phyloP scores from a whole-genome alignment of 1,284 basidiomycete species.

The Apiotrichum sp. region DNA sequence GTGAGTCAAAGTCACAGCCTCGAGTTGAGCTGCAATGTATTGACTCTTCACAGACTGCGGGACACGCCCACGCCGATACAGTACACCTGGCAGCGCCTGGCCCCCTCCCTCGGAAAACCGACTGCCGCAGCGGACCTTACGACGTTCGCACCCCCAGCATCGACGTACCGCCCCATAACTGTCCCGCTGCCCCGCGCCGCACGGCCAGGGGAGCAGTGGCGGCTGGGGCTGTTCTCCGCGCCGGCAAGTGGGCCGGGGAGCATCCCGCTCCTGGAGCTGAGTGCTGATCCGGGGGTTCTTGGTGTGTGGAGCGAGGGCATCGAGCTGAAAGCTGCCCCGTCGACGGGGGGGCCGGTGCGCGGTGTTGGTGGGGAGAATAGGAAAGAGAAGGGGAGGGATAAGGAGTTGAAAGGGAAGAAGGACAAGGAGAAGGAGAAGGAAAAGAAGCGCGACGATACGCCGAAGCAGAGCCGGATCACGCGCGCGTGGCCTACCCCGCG shows the following conservation, averaged over 20 bases:
- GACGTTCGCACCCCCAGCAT: constrained; percentile 56
- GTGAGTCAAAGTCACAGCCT: constrained; percentile 21
- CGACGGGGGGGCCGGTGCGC: background rate
- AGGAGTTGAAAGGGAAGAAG: constrained; percentile 6
- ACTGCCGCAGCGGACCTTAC: constrained; percentile 57
- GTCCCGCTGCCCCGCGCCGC: constrained; percentile 58
- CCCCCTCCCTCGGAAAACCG: constrained; percentile 4
- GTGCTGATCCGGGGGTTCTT: constrained; percentile 18
- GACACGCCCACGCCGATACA: constrained; percentile 28
- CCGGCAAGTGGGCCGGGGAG: background rate
- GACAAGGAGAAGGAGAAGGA: constrained; percentile 16
- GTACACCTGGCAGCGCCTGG: constrained; percentile 36
- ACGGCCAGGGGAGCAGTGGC: constrained; percentile 57
- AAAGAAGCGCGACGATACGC: constrained; percentile 25
- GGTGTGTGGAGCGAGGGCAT: constrained; percentile 45
- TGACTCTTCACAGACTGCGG: constrained; percentile 22
- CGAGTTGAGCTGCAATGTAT: background rate
- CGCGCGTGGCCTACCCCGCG: constrained; percentile 53
- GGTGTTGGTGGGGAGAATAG: background rate
- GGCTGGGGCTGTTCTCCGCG: constrained; percentile 55
- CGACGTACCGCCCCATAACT: constrained; percentile 64
- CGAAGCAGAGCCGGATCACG: constrained; percentile 66
- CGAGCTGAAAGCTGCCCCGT: constrained; percentile 17
- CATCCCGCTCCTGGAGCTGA: background rate
- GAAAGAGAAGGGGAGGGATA: constrained; percentile 5